Evolutionary conservation across 2,329 filamentous ascomycete species (phyloP).

Genomic region (Beauveria rudraprayagi): DNA sequence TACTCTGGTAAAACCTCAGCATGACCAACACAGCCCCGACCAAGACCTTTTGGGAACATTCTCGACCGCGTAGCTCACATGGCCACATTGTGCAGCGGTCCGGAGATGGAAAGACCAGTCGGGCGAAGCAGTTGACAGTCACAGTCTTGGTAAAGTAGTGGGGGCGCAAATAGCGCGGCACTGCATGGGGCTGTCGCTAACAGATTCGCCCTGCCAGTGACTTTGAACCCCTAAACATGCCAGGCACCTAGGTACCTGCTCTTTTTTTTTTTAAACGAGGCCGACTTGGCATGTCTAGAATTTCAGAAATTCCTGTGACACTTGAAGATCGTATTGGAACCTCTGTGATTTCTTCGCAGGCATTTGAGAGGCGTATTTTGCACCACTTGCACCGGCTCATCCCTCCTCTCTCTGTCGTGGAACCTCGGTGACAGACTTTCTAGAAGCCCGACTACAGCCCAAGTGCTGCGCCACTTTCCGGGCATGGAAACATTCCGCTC

Average conservation of each 20-base stretch:
- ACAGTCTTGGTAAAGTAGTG: no score
- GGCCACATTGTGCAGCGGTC: background rate
- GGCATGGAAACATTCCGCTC: background rate
- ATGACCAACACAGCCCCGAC: background rate
- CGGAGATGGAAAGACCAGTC: constrained; percentile 12
- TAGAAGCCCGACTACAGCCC: background rate
- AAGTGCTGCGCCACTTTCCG: background rate
- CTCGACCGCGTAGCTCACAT: background rate
- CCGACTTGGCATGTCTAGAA: no score
- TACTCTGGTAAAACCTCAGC: background rate
- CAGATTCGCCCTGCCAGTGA: background rate
- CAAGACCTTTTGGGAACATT: background rate
- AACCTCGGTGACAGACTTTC: background rate
- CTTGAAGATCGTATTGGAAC: no score
- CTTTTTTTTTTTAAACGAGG: no score
- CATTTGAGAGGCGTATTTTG: no score
- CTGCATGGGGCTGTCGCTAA: background rate
- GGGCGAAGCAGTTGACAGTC: background rate
- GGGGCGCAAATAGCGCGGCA: background rate
- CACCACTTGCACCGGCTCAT: no score
- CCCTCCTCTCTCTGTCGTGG: no score
- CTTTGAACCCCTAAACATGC: no score
- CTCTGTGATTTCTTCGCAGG: no score
- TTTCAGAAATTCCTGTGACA: no score
- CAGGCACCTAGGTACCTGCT: no score